phyloP scores from a whole-genome alignment of 441 rosid species.

The Cnidoscolus chayamansa region DNA sequence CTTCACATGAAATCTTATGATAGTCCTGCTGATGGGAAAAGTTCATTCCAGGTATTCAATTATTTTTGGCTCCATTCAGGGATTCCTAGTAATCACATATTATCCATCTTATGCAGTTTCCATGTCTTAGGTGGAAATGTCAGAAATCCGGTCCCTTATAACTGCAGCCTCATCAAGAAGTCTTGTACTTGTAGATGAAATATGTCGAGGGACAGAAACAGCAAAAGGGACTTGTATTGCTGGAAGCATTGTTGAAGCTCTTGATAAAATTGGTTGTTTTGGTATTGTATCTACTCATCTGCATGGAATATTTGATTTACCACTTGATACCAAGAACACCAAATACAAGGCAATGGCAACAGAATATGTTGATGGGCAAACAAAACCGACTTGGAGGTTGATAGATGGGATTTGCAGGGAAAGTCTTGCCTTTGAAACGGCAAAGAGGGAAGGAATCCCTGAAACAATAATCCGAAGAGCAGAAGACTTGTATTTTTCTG shows the following conservation, averaged over 20 bases:
- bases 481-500: conserved; percentile 66
- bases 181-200: conserved; percentile 92
- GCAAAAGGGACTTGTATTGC: conserved; percentile 97
- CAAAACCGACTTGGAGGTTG: conserved; percentile 87
- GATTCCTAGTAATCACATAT: not conserved
- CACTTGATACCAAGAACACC: conserved; percentile 59
- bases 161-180: conserved; percentile 78
- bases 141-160: conserved; percentile 77
- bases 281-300: conserved; percentile 95
- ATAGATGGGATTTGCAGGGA: conserved; percentile 87
- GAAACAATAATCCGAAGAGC: conserved; percentile 76
- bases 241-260: conserved; percentile 81
- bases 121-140: conserved; percentile 85
- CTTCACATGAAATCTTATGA: conserved; percentile 99
- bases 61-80: not conserved
- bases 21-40: conserved; percentile 95
- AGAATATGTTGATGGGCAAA: conserved; percentile 58
- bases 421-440: conserved; percentile 99
- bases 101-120: not conserved
- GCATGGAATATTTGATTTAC: conserved; percentile 83
- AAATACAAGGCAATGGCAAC: conserved; percentile 90
- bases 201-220: conserved; percentile 98
- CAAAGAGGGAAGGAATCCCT: conserved; percentile 85
- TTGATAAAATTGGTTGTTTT: conserved; percentile 80
- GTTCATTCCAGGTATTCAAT: conserved; percentile 84